Evolutionary conservation across 2,329 filamentous ascomycete genomes (phyloP).

Genomic region (Penicillium sp.): DNA sequence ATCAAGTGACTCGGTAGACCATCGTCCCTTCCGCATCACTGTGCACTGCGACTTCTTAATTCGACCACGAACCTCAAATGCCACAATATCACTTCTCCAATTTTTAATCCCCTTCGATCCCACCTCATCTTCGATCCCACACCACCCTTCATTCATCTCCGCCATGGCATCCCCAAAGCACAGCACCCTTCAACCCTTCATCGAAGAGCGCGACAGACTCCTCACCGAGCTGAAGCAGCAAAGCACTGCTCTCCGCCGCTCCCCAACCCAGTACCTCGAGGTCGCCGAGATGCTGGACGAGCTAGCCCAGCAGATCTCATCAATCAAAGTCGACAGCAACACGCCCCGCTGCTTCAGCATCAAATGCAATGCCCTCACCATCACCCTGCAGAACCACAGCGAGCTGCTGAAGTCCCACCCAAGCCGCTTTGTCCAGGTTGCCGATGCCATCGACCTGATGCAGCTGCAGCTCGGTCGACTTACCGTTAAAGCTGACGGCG

Average conservation of each 20-base stretch:
- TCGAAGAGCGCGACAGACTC: not conserved
- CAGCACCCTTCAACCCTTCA: not conserved
- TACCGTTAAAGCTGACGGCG: not conserved
- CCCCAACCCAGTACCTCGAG: not conserved
- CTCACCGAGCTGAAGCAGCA: not conserved
- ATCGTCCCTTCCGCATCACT: not conserved
- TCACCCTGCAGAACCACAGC: not conserved
- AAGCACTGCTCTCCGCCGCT: not conserved
- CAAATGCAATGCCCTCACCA: not conserved
- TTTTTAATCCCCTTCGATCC: too few species aligned
- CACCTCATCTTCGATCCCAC: too few species aligned
- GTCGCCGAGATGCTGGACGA: not conserved
- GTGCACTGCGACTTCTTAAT: not conserved
- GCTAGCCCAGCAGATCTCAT: not conserved
- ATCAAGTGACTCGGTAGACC: not conserved
- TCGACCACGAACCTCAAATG: not conserved
- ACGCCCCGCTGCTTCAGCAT: not conserved
- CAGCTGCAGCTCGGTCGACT: not conserved
- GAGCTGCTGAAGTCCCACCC: not conserved
- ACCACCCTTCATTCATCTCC: too few species aligned
- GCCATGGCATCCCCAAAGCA: not conserved
- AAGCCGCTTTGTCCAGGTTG: not conserved
- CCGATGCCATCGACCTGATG: not conserved
- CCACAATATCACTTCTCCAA: not conserved
- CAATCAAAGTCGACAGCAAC: not conserved